Conservation (phyloP, 257 asterid species). For the Capsicum chinense region DNA sequence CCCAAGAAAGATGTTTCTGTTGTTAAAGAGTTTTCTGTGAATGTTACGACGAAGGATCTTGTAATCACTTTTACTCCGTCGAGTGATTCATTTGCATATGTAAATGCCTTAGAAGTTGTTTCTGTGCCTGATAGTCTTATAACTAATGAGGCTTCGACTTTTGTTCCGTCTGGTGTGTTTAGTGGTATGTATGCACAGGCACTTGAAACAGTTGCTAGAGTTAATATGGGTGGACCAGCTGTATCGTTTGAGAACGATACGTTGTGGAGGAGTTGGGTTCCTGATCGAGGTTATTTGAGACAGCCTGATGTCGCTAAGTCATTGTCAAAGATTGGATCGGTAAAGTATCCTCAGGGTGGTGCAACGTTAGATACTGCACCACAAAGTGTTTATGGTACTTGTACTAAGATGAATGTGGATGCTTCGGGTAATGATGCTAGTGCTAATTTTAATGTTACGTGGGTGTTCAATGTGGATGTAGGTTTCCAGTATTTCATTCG, state of each 20-base stretch:
- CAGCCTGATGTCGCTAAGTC: constrained; percentile 38
- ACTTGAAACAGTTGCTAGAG: constrained; percentile 58
- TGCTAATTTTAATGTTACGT: constrained; percentile 23
- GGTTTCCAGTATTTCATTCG: constrained; percentile 29
- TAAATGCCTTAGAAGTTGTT: constrained; percentile 63
- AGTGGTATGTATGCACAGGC: constrained; percentile 46
- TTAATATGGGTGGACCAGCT: constrained; percentile 65
- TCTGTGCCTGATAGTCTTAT: constrained; percentile 53
- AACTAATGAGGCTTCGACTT: constrained; percentile 47
- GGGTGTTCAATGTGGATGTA: constrained; percentile 22
- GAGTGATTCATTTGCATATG: constrained; percentile 47
- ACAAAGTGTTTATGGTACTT: constrained; percentile 58
- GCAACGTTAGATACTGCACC: constrained; percentile 59
- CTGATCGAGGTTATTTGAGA: constrained; percentile 43
- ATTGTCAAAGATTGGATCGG: constrained; percentile 45
- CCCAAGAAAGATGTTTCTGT: constrained; percentile 35
- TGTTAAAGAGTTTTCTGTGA: constrained; percentile 50
- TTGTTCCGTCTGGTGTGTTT: constrained; percentile 45
- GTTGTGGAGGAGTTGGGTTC: constrained; percentile 54
- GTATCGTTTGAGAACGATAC: constrained; percentile 54
- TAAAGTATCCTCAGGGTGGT: constrained; percentile 51
- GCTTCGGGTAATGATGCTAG: constrained; percentile 38
- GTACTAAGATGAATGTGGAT: constrained; percentile 48
- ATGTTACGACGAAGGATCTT: constrained; percentile 41
- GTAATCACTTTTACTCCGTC: constrained; percentile 51